Base-by-base conservation (phyloP, 306 rosid genomes). In the Citrullus amarus region DNA sequence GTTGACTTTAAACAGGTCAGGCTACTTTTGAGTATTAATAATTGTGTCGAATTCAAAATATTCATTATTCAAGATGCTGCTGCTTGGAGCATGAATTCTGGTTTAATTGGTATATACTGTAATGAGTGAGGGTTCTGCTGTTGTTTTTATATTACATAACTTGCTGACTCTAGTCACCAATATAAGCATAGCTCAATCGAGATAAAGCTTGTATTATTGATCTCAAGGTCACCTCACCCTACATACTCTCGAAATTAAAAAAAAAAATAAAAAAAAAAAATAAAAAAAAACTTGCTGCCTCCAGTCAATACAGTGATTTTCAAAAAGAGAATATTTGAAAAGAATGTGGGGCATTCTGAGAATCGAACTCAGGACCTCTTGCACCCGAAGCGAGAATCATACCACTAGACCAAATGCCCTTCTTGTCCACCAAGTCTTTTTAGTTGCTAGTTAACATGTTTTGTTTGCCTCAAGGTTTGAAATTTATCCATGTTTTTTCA, bases 321-420 rank as follows among this genome's bases (percentile, higher is more conserved):
- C 12, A 12, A 4, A 50, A 12, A 50, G 12, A 12, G 17, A 89
- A 89, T 9, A 2, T 12, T 48, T 0, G 3, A 48, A 48, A 48
- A 48, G n/a, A 39, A 10, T 5, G 6, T 51, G 68, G 79, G 79
- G 68, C 79, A 76, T 76, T 76, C 68, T 68, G 38, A 76, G 79
- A 76, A 76, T 76, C 67, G 79, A 76, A 57, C 79, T 56, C 39
- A 68, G 68, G 79, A 76, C 79, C 67, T 76, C 79, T 76, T 68
- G 79, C 79, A 76, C 79, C 68, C 68, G 20, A 76, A 76, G 79
- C 79, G 36, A 76, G 79, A 74, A 76, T 75, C 68, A 76, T 76
- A 76, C 79, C 68, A 76, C 79, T 76, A 57, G 67, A 76, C 79
- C 79, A 76, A 76, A 76, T 77, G 79, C 79, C 70, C 70, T 53